Percentiles rank a stretch among this genome's conserved stretches.
Evolutionary conservation across 1,284 basidiomycete species (phyloP).

Genomic region (Retiboletus fuscus): DNA sequence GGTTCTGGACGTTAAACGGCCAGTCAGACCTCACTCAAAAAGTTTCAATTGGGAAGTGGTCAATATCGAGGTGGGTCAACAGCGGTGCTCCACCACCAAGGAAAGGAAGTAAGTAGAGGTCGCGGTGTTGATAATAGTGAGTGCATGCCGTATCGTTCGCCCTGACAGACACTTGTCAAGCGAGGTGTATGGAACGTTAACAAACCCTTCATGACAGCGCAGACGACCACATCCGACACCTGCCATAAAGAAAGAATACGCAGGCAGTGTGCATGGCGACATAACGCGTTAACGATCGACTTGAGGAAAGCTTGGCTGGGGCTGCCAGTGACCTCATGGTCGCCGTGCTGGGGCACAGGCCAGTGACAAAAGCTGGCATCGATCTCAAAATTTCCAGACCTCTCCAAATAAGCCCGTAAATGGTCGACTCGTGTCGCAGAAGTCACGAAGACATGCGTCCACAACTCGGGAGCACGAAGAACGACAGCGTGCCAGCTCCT

Average conservation of each 20-base stretch:
- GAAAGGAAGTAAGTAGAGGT: conserved; percentile 33
- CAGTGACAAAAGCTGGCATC: conserved; percentile 32
- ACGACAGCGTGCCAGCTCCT: conserved; percentile 28
- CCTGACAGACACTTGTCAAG: conserved; percentile 31
- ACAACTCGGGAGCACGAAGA: conserved; percentile 27
- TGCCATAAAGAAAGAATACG: conserved; percentile 34
- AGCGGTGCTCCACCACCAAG: conserved; percentile 28
- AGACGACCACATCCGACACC: conserved; percentile 34
- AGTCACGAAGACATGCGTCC: conserved; percentile 38
- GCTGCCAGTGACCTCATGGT: not conserved
- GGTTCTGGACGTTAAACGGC: conserved; percentile 27
- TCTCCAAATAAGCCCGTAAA: conserved; percentile 22
- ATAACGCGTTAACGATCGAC: conserved; percentile 14
- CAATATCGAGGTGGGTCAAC: conserved; percentile 33
- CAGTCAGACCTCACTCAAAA: conserved; percentile 11
- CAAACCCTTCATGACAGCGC: conserved; percentile 24
- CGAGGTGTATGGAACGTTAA: conserved; percentile 16
- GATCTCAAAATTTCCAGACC: conserved; percentile 27
- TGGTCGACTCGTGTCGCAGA: conserved; percentile 20
- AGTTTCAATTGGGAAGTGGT: conserved; percentile 39
- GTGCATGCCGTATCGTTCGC: conserved; percentile 22
- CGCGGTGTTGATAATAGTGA: conserved; percentile 25
- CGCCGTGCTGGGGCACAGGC: conserved; percentile 8
- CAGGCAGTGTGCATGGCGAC: conserved; percentile 23
- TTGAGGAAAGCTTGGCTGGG: conserved; percentile 20